These are phyloP conservation scores for Amanita thiersii DNA, from an alignment of 768 basidiomycete genomes.

Conservation along the genomic window DNA sequence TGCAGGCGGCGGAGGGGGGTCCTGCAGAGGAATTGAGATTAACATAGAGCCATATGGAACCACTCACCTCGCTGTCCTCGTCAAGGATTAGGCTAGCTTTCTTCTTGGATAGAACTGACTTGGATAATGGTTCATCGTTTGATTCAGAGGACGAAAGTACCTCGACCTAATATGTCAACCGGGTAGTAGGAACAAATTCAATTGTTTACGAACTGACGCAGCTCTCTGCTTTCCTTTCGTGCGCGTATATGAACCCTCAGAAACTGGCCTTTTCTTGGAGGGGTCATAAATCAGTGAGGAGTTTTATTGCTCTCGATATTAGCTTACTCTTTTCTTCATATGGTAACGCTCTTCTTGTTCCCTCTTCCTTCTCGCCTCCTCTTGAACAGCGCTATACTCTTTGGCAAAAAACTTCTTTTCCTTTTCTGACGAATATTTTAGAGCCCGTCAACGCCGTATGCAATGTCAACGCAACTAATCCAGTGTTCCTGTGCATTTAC, in stretches of 20 bases:
- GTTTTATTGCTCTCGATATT: no score
- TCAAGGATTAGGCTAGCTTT: not conserved
- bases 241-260: no score
- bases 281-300: no score
- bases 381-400: slow-evolving; percentile 19
- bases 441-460: no score
- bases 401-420: slow-evolving; percentile 29
- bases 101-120: slow-evolving; percentile 2
- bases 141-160: slow-evolving; percentile 9
- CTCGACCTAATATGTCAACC: slow-evolving; percentile 9
- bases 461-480: slow-evolving; percentile 43
- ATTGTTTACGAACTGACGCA: not conserved
- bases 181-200: not conserved
- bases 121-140: slow-evolving; percentile 11
- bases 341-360: slow-evolving; percentile 12
- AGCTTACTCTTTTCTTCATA: not conserved
- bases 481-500: slow-evolving; percentile 38
- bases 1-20: not conserved
- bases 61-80: no score
- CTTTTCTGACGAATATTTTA: no score
- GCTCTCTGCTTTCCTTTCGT: slow-evolving; percentile 3
- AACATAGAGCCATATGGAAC: not conserved
- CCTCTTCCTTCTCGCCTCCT: slow-evolving; percentile 11
- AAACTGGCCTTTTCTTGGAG: no score
- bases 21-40: not conserved